These are phyloP conservation scores for Epichloe typhina DNA, from an alignment of 2,329 filamentous ascomycete species.

Conservation along the genomic window DNA sequence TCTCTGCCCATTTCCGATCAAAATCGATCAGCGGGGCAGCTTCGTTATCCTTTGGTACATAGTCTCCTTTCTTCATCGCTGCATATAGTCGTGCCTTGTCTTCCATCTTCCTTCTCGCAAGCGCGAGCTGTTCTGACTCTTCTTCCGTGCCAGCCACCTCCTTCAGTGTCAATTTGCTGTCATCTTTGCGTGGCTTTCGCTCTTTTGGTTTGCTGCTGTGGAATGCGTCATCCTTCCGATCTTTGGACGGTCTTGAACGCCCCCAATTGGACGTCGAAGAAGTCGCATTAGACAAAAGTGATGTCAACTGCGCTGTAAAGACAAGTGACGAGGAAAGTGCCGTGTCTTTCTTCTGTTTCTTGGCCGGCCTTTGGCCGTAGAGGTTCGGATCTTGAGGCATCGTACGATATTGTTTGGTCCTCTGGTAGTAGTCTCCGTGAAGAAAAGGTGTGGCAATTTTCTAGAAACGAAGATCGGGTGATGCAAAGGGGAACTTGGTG, in stretches of 20 bases:
- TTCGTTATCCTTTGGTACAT: constrained; percentile 52
- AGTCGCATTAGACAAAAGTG: constrained; percentile 51
- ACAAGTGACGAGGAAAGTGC: constrained; percentile 61
- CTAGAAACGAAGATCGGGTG: not conserved
- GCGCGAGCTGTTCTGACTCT: constrained; percentile 53
- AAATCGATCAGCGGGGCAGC: constrained; percentile 74
- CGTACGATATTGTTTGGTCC: not conserved
- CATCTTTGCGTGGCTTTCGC: constrained; percentile 30
- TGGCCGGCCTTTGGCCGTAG: constrained; percentile 62
- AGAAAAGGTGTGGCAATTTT: not conserved
- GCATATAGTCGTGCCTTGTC: constrained; percentile 82
- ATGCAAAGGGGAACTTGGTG: not conserved
- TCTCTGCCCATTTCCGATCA: constrained; percentile 86
- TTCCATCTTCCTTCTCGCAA: constrained; percentile 71
- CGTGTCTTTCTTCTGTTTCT: constrained; percentile 56
- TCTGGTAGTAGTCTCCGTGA: not conserved
- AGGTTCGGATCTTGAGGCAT: constrained; percentile 57
- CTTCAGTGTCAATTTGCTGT: constrained; percentile 36
- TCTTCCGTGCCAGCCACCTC: constrained; percentile 43
- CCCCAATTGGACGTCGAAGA: constrained; percentile 28
- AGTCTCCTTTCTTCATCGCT: constrained; percentile 81
- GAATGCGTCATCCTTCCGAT: constrained; percentile 34
- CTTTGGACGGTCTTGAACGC: constrained; percentile 33
- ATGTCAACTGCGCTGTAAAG: constrained; percentile 80
- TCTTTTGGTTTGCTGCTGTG: constrained; percentile 16